These are phyloP conservation scores for Carex littledalei DNA, from an alignment of 176 grass and related monocot genomes.

Conservation along the genomic window DNA sequence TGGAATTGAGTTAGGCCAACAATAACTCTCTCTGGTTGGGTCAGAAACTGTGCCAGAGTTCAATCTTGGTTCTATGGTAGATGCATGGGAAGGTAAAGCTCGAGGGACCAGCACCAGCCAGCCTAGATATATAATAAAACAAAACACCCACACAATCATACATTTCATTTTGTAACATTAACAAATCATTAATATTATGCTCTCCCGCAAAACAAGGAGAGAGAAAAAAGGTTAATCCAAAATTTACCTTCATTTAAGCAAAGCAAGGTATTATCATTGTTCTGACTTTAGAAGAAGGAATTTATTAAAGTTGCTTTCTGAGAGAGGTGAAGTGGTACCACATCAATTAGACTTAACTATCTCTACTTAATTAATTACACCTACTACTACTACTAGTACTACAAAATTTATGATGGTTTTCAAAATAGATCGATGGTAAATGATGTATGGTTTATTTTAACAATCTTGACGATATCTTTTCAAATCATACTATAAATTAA, in stretches of 20 bases:
- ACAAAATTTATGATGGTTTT: neutral
- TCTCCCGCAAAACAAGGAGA: neutral
- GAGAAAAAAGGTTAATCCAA: neutral
- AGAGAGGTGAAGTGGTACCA: neutral
- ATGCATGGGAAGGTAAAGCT: neutral
- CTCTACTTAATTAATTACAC: neutral
- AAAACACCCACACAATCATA: neutral
- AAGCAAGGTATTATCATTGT: neutral
- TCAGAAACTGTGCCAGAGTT: neutral
- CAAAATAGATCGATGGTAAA: neutral
- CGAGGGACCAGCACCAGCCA: neutral
- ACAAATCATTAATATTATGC: neutral
- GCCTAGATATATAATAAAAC: neutral
- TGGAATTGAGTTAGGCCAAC: neutral
- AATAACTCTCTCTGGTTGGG: neutral
- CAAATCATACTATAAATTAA: too few species aligned
- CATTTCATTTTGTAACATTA: neutral
- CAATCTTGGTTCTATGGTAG: constrained; percentile 8
- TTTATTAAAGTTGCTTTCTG: neutral
- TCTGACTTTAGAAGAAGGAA: neutral
- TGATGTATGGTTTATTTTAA: neutral
- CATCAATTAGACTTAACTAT: neutral
- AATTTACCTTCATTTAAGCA: neutral
- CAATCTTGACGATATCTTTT: too few species aligned
- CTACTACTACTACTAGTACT: neutral